Conservation (phyloP, 805 yeast genomes). For the Ogataea philodendri region DNA sequence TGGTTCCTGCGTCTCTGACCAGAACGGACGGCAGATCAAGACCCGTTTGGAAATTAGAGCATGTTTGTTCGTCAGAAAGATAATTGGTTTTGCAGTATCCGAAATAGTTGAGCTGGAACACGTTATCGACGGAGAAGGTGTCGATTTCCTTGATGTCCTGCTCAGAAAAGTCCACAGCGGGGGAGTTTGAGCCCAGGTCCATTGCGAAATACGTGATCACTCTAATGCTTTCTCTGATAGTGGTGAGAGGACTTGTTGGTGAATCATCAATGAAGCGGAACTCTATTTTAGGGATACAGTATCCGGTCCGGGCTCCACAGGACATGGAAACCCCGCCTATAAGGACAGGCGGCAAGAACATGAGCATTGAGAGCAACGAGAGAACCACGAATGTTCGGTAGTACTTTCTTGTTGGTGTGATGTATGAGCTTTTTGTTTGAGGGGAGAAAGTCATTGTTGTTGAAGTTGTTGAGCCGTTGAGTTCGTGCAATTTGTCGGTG, state of each 20-base stretch:
- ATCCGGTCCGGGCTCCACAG: constrained; percentile 32
- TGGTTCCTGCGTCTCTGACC: constrained; percentile 50
- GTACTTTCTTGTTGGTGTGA: constrained; percentile 18
- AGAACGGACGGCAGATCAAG: constrained; percentile 47
- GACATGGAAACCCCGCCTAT: constrained; percentile 27
- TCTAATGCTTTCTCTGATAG: constrained; percentile 43
- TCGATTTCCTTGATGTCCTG: constrained; percentile 36
- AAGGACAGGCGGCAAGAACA: constrained; percentile 28
- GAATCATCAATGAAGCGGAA: constrained; percentile 40
- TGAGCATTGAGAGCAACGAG: constrained; percentile 22
- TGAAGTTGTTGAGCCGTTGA: constrained; percentile 5
- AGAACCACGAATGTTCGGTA: constrained; percentile 25
- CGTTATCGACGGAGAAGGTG: constrained; percentile 42
- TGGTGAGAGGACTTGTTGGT: constrained; percentile 35
- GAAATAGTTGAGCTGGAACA: constrained; percentile 43
- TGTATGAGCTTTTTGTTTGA: constrained; percentile 2
- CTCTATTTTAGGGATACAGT: constrained; percentile 45
- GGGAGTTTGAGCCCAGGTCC: constrained; percentile 36
- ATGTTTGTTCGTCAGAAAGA: constrained; percentile 23
- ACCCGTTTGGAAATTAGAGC: constrained; percentile 39
- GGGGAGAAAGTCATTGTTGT: constrained; percentile 9
- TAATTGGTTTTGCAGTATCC: constrained; percentile 48
- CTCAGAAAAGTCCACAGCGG: constrained; percentile 16
- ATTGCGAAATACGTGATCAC: constrained; percentile 45
- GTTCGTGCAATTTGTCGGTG: constrained; percentile 8